Evolutionary conservation across 495 filamentous ascomycete species (phyloP).

Genomic region (Penicillium desertorum): DNA sequence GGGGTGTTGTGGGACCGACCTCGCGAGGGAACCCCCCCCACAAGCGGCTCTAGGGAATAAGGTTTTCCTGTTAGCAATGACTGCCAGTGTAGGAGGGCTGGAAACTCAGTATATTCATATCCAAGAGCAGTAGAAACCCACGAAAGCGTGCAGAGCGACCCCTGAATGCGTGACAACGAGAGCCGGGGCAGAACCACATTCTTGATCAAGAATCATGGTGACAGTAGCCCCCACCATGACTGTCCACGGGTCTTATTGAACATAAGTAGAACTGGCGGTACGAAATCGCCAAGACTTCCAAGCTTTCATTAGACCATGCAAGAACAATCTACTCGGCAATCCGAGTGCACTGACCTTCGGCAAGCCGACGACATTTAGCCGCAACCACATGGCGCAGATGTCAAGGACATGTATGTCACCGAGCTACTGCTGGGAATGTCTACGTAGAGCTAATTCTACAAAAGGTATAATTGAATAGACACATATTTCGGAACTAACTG

Average conservation of each 20-base stretch:
- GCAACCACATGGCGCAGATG: background rate
- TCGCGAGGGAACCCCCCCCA: no score
- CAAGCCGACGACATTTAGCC: slow-evolving; percentile 2
- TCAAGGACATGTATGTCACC: background rate
- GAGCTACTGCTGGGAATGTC: no score
- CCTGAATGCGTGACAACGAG: background rate
- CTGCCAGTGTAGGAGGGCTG: background rate
- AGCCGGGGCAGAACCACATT: background rate
- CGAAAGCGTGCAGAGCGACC: background rate
- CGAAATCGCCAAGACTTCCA: background rate
- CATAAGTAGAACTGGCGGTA: background rate
- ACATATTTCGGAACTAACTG: background rate
- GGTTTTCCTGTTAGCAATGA: background rate
- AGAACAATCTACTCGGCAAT: background rate
- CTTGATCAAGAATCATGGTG: background rate
- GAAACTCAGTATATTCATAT: background rate
- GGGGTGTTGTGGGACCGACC: background rate
- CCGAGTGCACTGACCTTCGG: background rate
- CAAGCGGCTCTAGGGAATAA: background rate
- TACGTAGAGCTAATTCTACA: background rate
- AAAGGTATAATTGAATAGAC: background rate
- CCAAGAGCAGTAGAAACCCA: background rate
- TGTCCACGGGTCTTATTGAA: background rate
- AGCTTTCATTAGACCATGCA: background rate
- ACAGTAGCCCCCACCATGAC: background rate